Base-by-base conservation (phyloP, 177 flowering plant species). In the Tripterygium wilfordii region DNA sequence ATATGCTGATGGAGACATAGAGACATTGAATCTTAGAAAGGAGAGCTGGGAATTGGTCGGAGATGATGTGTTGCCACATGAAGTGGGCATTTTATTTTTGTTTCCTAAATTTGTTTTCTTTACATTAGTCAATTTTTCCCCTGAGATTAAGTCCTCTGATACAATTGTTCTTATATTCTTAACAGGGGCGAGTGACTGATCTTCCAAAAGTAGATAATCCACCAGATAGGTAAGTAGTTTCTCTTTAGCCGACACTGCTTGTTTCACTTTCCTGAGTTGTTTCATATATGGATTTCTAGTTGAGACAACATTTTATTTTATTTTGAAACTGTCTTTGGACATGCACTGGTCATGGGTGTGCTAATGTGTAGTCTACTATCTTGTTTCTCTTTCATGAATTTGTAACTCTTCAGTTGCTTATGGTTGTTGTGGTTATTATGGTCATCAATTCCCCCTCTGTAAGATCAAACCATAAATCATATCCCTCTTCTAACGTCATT, bases 1-100 rank as follows among this genome's bases (percentile, higher is more conserved):
- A 26, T 71, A 71, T 35, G 38, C 29, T 33, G 76, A 71, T 51
- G 76, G 76, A 2, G 76, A 63, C 33, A 30, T 44, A 32, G 76
- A 71, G 45, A 16, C n/a, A 16, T 33, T 71, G 35, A 61, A 63
- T 46, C 76, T 71, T 21, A 35, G 19, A 27, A 54, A 45, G 49
- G 31, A 66, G 37, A 55, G 46, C 2, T 71, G 63, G 63, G 42
- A 63, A 38, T 42, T 63, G 29, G 53, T 63, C 19, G 38, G 16
- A 4, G 42, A 38, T 32, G 37, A 45, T 36, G 10, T 14, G 26
- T 43, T 37, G 3, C 32, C 37, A 18, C 42, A 49, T 32, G 49
- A 19, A 31, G 70, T 70, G 31, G 12, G 62, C 45, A 9, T 43
- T 18, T 42, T 15, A 3, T 47, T 8, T 21, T 44, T 5, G 17